Conservation (phyloP, 2,329 filamentous ascomycete species). For the Pseudocercospora macadamiae region DNA sequence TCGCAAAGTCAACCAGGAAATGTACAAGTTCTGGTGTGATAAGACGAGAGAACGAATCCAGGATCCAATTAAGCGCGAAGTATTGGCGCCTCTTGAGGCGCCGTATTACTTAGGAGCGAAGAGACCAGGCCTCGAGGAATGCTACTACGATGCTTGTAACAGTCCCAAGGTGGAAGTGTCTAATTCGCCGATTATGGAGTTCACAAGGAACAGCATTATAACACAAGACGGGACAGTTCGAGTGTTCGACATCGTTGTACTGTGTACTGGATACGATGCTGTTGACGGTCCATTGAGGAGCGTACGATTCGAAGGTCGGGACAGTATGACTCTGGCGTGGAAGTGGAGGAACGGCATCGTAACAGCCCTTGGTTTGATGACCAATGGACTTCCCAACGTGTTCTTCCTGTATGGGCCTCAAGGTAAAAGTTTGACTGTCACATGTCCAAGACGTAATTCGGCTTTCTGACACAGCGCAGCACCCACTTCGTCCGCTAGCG, state of each 20-base stretch:
- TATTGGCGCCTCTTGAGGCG: slow-evolving; percentile 46
- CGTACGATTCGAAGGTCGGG: slow-evolving; percentile 38
- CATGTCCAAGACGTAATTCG: too few relatives aligned
- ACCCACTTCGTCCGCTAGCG: slow-evolving; percentile 51
- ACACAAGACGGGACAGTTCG: slow-evolving; percentile 42
- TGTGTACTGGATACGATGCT: slow-evolving; percentile 49
- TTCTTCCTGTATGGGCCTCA: slow-evolving; percentile 32
- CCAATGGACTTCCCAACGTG: slow-evolving; percentile 39
- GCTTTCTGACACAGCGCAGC: too few relatives aligned
- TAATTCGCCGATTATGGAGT: slow-evolving; percentile 45
- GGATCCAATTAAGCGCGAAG: slow-evolving; percentile 48
- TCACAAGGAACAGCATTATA: slow-evolving; percentile 47
- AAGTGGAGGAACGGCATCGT: slow-evolving; percentile 46
- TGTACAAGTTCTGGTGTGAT: slow-evolving; percentile 42
- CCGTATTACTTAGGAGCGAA: slow-evolving; percentile 51
- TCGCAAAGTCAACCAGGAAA: slow-evolving; percentile 44
- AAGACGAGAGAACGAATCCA: slow-evolving; percentile 51
- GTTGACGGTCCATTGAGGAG: slow-evolving; percentile 38
- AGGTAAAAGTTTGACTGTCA: too few relatives aligned
- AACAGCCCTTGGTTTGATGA: slow-evolving; percentile 43
- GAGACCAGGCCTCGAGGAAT: slow-evolving; percentile 48
- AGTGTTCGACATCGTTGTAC: slow-evolving; percentile 43
- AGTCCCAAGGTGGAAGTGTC: slow-evolving; percentile 46
- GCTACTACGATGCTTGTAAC: slow-evolving; percentile 50
- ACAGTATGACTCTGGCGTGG: slow-evolving; percentile 43